Evolutionary conservation across 1,284 basidiomycete species (phyloP).

Genomic region (Tilletia indica): DNA sequence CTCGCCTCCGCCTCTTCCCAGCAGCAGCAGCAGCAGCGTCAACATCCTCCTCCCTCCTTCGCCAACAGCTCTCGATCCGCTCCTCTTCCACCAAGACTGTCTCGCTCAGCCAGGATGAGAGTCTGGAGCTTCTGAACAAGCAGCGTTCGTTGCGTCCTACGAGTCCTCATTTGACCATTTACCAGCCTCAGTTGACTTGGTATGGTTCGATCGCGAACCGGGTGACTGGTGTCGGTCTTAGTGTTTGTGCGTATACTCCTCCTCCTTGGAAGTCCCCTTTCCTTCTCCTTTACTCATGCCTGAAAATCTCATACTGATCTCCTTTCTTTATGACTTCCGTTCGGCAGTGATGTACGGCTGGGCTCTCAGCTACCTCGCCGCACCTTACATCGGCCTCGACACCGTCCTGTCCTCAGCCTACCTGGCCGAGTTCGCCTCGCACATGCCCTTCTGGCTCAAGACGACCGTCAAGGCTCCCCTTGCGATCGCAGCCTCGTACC

Average conservation of each 20-base stretch:
- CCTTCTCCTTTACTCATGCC: neutral
- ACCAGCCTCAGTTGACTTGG: constrained; percentile 91
- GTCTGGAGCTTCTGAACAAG: constrained; percentile 71
- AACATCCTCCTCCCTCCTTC: neutral
- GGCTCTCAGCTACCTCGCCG: constrained; percentile 80
- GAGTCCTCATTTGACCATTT: constrained; percentile 91
- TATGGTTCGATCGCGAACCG: constrained; percentile 79
- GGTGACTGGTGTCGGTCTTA: constrained; percentile 73
- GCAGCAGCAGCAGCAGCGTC: neutral
- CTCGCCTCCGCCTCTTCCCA: neutral
- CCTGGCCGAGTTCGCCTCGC: constrained; percentile 70
- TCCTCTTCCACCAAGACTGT: constrained; percentile 1
- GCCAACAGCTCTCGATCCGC: constrained; percentile 1
- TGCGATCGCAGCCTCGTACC: constrained; percentile 63
- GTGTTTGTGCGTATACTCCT: constrained; percentile 41
- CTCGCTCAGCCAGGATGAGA: constrained; percentile 61
- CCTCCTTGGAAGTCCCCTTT: neutral
- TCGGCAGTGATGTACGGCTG: constrained; percentile 71
- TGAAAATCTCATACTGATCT: neutral
- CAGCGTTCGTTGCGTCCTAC: constrained; percentile 81
- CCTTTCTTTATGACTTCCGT: neutral
- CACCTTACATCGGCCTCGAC: constrained; percentile 66
- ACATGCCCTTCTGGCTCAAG: constrained; percentile 58
- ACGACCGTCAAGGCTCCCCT: constrained; percentile 41
- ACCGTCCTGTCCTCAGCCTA: constrained; percentile 69